Base-by-base conservation (phyloP, 768 basidiomycete genomes). In the Mycena pura region DNA sequence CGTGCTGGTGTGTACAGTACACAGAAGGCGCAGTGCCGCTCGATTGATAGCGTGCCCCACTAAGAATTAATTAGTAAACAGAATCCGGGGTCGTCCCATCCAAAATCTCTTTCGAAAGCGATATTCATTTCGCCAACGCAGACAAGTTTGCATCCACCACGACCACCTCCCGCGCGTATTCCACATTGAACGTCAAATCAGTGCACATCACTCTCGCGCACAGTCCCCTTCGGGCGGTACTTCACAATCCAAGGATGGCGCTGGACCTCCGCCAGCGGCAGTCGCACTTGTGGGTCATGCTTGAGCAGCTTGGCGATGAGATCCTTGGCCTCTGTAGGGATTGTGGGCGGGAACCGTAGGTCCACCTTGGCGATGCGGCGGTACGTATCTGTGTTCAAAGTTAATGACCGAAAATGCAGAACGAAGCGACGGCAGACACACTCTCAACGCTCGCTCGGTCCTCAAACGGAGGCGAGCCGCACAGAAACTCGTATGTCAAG, bases 401-500 rank as follows among this genome's bases (percentile, higher is more conserved):
- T 43, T n/a, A 50, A 47, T 41, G 29, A 36, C 28, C 60, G n/a
- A 47, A 29, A 10, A 28, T 31, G 45, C 28, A 7, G 28, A 19
- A 64, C 31, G 29, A 31, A n/a, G n/a, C n/a, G 3, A 13, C 61
- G 47, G 22, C 27, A 22, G 29, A 72, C 87, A 56, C 61, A 93
- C 93, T 92, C 54, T 85, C 85, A 48, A 89, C 85, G 41, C 92
- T 93, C 52, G 72, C 83, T 61, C 90, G 77, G 71, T 96, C 95
- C 71, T 98, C 96, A 64, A 99, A 99, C 0, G 83, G 82, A 5
- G 82, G 82, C 51, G 83, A 84, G 6, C 96, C 96, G 51, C 87
- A 86, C 60, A 99, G 76, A 73, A 99, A 98, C 74, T 99, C 96
- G 72, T 95, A 99, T 1, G 91, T 91, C 63, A 99, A 79, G 19